Conservation (phyloP, 1,139 yeast species). For the Scheffersomyces lignicola region DNA sequence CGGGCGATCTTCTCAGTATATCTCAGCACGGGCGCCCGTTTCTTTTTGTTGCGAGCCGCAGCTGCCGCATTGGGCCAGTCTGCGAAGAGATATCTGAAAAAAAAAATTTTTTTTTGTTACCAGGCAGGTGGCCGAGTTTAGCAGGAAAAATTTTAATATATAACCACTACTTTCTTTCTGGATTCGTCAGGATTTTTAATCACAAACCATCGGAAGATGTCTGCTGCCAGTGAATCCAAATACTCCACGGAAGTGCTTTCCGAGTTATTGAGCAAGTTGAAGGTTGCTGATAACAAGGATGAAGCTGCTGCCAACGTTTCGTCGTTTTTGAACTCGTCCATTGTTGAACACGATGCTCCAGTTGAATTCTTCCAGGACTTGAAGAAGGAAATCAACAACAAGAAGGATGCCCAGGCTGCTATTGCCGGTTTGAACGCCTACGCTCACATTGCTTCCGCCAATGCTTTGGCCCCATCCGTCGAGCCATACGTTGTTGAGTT, state of each 20-base stretch:
- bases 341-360: slow-evolving; percentile 98
- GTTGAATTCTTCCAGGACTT: slow-evolving; percentile 79
- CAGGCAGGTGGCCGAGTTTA: slow-evolving; percentile 1
- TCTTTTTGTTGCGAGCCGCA: slow-evolving; percentile 2
- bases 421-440: slow-evolving; percentile 84
- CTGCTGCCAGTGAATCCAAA: slow-evolving; percentile 65
- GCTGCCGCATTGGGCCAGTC: background rate
- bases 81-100: slow-evolving; percentile 1
- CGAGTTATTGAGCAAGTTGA: slow-evolving; percentile 89
- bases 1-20: too few species aligned
- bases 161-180: slow-evolving; percentile 2
- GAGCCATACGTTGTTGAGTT: slow-evolving; percentile 91
- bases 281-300: slow-evolving; percentile 89
- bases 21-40: too few species aligned
- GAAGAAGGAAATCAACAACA: slow-evolving; percentile 73
- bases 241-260: slow-evolving; percentile 80
- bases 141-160: slow-evolving; percentile 6
- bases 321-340: slow-evolving; percentile 92
- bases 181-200: slow-evolving; percentile 11
- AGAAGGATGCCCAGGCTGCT: slow-evolving; percentile 55
- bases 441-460: slow-evolving; percentile 77
- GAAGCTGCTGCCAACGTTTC: slow-evolving; percentile 90
- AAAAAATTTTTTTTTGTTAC: slow-evolving; percentile 1
- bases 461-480: slow-evolving; percentile 83
- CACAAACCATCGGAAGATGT: slow-evolving; percentile 42